Conservation (phyloP, 176 grass and related monocot species). For the Ampelocalamus luodianensis region DNA sequence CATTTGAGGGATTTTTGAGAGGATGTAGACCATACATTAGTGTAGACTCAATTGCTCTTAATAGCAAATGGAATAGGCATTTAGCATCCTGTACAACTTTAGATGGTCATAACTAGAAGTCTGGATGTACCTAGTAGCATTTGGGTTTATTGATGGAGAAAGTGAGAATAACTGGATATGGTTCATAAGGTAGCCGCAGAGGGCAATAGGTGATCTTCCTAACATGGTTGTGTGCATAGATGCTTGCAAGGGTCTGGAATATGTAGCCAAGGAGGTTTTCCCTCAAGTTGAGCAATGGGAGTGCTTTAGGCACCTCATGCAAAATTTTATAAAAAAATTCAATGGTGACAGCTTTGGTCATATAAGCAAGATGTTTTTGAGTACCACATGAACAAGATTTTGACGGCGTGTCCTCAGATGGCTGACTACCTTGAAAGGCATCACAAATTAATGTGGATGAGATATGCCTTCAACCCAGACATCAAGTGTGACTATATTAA, state of each 20-base stretch:
- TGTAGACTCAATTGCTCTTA: not conserved
- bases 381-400: too few species aligned
- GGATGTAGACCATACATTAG: not conserved
- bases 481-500: too few species aligned
- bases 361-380: too few species aligned
- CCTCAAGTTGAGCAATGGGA: too few species aligned
- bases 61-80: not conserved
- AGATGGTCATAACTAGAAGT: not conserved
- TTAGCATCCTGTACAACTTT: not conserved
- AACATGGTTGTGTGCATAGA: not conserved
- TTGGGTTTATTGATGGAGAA: too few species aligned
- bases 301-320: too few species aligned
- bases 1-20: not conserved
- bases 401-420: too few species aligned
- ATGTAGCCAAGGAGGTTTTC: not conserved
- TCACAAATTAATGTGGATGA: too few species aligned
- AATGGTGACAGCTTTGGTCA: too few species aligned
- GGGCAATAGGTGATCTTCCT: not conserved
- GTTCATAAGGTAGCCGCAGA: not conserved
- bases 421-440: too few species aligned
- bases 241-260: not conserved
- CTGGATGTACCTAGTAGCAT: not conserved
- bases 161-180: not conserved
- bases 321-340: too few species aligned
- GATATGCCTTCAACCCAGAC: too few species aligned